Percentiles rank a stretch among this genome's conserved stretches.
Conservation (phyloP, 768 basidiomycete genomes). For the Leccinum subgranulosum region DNA sequence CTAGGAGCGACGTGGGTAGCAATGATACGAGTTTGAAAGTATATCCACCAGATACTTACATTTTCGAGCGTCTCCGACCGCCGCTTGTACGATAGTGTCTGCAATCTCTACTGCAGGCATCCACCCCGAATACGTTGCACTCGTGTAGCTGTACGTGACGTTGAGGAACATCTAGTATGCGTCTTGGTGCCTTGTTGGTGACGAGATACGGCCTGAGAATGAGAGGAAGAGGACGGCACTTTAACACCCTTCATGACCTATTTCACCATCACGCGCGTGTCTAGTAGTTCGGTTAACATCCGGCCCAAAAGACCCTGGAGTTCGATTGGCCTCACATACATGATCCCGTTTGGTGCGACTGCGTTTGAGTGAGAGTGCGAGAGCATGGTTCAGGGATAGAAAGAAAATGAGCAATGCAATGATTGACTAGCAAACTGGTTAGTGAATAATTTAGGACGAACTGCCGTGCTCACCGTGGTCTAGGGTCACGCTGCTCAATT, state of each 20-base stretch:
- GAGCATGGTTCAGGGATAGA: constrained; percentile 79
- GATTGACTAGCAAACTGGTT: constrained; percentile 54
- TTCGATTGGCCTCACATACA: constrained; percentile 55
- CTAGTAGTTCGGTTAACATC: constrained; percentile 90
- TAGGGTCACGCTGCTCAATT: too few species aligned
- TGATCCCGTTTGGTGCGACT: constrained; percentile 96
- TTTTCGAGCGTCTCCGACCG: constrained; percentile 91
- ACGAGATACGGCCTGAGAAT: background rate
- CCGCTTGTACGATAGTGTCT: constrained; percentile 92
- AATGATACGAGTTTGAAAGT: constrained; percentile 47
- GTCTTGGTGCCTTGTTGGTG: constrained; percentile 56
- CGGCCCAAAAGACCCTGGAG: constrained; percentile 40
- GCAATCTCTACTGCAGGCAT: constrained; percentile 99
- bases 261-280: constrained; percentile 97
- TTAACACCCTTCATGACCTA: constrained; percentile 86
- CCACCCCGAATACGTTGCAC: constrained; percentile 90
- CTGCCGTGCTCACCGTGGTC: too few species aligned
- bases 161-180: constrained; percentile 63
- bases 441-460: background rate
- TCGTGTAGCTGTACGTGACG: constrained; percentile 94
- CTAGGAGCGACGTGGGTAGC: too few species aligned
- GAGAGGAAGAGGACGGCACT: constrained; percentile 34
- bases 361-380: constrained; percentile 76
- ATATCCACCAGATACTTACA: constrained; percentile 63
- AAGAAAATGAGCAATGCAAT: constrained; percentile 64